A percentile compares a stretch with the other conserved stretches of the same genome.
Evolutionary conservation across 169 alveolate genomes (phyloP).

Genomic region (Plasmodium vinckei): DNA sequence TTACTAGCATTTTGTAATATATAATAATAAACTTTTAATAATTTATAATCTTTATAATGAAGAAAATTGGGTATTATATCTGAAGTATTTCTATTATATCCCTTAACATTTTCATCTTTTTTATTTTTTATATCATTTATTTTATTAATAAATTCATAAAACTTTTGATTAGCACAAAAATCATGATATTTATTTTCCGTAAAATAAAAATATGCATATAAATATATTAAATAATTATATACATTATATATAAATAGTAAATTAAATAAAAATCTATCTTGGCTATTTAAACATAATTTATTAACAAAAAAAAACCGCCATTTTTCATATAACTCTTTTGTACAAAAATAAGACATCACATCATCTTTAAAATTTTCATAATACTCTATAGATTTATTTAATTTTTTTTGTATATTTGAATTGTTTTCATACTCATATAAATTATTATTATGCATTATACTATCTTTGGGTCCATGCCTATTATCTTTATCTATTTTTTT

Average conservation of each 20-base stretch:
- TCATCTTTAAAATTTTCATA: conserved; percentile 15
- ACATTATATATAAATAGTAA: conserved; percentile 63
- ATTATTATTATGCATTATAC: too few relatives aligned
- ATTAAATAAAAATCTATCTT: conserved; percentile 50
- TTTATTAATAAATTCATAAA: conserved; percentile 45
- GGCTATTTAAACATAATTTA: conserved; percentile 11
- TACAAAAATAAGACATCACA: conserved; percentile 7
- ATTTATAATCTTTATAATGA: conserved; percentile 54
- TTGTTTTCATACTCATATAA: too few relatives aligned
- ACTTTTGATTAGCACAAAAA: conserved; percentile 52
- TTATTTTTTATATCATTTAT: conserved; percentile 32
- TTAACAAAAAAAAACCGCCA: conserved; percentile 62
- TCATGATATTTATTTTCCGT: conserved; percentile 24
- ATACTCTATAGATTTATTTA: not conserved
- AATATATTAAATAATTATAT: conserved; percentile 54
- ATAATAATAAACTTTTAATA: conserved; percentile 47
- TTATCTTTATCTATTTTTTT: too few relatives aligned
- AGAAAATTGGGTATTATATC: conserved; percentile 54
- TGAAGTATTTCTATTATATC: not conserved
- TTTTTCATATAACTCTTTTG: conserved; percentile 21
- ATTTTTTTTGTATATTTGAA: too few relatives aligned
- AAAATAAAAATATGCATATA: conserved; percentile 50
- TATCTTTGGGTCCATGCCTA: too few relatives aligned
- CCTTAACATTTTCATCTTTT: not conserved
- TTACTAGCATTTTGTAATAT: conserved; percentile 47